Evolutionary conservation across 805 yeast genomes (phyloP).

Genomic region (Clavispora fructus): DNA sequence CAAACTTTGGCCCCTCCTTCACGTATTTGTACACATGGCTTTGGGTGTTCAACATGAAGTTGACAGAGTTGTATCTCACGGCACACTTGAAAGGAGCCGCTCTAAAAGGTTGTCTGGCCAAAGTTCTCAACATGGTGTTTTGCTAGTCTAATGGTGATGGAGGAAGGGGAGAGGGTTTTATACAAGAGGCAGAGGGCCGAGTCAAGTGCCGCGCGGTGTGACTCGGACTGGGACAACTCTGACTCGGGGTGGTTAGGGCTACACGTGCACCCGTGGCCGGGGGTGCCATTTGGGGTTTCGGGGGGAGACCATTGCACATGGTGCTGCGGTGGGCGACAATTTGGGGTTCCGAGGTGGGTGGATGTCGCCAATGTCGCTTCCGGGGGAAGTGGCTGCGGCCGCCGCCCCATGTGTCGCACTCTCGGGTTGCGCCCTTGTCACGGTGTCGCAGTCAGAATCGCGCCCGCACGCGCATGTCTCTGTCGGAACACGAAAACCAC

Average conservation of each 20-base stretch:
- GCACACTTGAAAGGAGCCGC: slow-evolving; percentile 10
- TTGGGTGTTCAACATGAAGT: slow-evolving; percentile 32
- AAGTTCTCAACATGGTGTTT: slow-evolving; percentile 11
- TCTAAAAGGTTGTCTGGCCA: slow-evolving; percentile 13
- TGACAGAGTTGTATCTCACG: slow-evolving; percentile 24
- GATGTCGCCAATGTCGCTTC: too few relatives aligned
- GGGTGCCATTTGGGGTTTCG: too few relatives aligned
- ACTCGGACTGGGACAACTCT: background rate
- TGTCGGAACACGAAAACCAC: too few relatives aligned
- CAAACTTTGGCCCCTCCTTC: slow-evolving; percentile 39
- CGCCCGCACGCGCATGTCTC: too few relatives aligned
- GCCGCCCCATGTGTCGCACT: too few relatives aligned
- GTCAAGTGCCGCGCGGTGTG: slow-evolving; percentile 1
- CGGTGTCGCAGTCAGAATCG: too few relatives aligned
- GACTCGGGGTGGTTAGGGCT: background rate
- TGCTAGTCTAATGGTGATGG: background rate
- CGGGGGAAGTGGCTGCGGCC: too few relatives aligned
- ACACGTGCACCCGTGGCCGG: too few relatives aligned
- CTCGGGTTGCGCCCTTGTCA: too few relatives aligned
- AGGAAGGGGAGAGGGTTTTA: background rate
- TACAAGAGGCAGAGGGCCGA: background rate
- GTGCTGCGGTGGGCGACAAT: too few relatives aligned
- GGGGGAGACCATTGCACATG: too few relatives aligned
- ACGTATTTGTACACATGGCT: slow-evolving; percentile 36
- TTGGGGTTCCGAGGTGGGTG: too few relatives aligned